Conservation (phyloP, 2,329 filamentous ascomycete genomes). For the Alternaria solani region DNA sequence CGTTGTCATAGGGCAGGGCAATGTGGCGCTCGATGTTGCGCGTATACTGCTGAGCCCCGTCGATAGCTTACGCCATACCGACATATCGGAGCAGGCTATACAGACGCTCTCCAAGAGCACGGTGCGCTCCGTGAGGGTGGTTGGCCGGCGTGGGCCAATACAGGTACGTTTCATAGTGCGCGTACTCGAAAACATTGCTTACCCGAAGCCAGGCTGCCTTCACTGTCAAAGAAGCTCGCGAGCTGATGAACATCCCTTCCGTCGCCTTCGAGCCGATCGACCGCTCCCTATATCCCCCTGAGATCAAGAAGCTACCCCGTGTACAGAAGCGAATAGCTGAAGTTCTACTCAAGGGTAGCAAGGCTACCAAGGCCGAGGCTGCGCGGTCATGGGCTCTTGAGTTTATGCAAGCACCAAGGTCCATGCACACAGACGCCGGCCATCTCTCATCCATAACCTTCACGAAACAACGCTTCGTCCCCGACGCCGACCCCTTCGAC, state of each 20-base stretch:
- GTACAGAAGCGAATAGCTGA: conserved; percentile 80
- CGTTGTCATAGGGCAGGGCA: conserved; percentile 91
- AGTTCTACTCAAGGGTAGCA: conserved; percentile 78
- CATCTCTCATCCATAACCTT: conserved; percentile 73
- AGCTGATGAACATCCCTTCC: conserved; percentile 78
- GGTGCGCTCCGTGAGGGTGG: conserved; percentile 82
- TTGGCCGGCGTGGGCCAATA: conserved; percentile 87
- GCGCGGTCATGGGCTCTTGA: conserved; percentile 82
- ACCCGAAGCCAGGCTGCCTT: conserved; percentile 73
- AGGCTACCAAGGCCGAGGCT: conserved; percentile 57
- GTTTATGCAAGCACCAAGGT: conserved; percentile 80
- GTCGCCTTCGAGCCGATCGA: conserved; percentile 78
- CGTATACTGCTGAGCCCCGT: conserved; percentile 82
- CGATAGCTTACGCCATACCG: conserved; percentile 77
- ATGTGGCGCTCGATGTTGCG: conserved; percentile 93
- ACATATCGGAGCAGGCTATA: conserved; percentile 87
- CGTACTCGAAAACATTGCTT: background rate
- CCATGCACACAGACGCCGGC: conserved; percentile 65
- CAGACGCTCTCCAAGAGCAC: conserved; percentile 75
- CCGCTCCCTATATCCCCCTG: conserved; percentile 69
- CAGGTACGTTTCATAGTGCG: conserved; percentile 64
- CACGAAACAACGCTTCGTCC: conserved; percentile 57
- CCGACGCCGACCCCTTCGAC: conserved; percentile 55
- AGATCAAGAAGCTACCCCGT: conserved; percentile 75
- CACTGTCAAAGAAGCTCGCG: conserved; percentile 92